phyloP scores from a whole-genome alignment of 306 rosid genomes.

The Lotus japonicus region DNA sequence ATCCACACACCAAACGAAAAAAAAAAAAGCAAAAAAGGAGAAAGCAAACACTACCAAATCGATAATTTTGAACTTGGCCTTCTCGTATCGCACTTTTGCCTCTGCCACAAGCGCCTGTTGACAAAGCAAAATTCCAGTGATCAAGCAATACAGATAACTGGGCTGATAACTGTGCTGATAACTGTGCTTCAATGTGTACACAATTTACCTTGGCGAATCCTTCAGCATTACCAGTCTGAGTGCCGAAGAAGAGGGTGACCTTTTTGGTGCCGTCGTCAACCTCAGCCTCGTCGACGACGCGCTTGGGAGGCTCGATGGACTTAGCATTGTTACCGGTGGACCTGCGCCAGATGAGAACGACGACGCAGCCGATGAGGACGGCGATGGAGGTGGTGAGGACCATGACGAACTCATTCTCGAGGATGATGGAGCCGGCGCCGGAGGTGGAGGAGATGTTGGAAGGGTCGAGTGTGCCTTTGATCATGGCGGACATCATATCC shows the following conservation, averaged over 20 bases:
- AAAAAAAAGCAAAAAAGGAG: background rate
- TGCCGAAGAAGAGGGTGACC: constrained; percentile 88
- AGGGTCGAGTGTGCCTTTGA: constrained; percentile 67
- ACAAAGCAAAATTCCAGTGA: background rate
- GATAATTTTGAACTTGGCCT: constrained; percentile 62
- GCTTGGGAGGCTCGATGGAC: constrained; percentile 43
- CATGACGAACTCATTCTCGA: constrained; percentile 61
- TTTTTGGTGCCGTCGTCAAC: constrained; percentile 74
- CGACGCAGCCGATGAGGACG: constrained; percentile 78
- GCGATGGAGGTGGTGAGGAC: constrained; percentile 80
- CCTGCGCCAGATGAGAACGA: constrained; percentile 76
- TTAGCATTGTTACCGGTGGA: constrained; percentile 37
- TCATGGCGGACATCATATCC: constrained; percentile 80
- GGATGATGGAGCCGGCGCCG: constrained; percentile 40
- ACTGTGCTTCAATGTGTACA: too few relatives aligned
- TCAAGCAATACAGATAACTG: too few relatives aligned
- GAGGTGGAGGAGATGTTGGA: constrained; percentile 42
- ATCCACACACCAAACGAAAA: too few relatives aligned
- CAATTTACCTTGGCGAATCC: constrained; percentile 86
- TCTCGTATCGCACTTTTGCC: constrained; percentile 82
- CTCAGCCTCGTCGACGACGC: constrained; percentile 42
- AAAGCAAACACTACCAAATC: constrained; percentile 59
- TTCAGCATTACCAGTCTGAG: constrained; percentile 98
- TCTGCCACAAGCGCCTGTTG: constrained; percentile 80
- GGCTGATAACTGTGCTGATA: too few relatives aligned